Evolutionary conservation across 331 rosid species (phyloP).

Genomic region (Spiraea crenata): DNA sequence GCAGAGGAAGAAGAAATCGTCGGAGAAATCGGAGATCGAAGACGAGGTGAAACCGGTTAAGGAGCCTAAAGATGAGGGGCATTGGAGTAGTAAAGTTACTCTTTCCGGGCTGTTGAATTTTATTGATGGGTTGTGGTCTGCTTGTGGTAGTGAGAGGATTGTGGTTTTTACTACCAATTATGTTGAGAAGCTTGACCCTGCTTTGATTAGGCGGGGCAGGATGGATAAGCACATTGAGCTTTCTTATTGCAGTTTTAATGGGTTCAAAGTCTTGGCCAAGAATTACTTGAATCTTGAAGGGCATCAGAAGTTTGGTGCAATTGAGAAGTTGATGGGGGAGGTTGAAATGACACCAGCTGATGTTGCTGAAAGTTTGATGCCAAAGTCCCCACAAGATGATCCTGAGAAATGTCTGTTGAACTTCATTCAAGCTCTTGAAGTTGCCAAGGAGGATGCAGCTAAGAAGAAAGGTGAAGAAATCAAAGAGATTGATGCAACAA

Average conservation of each 20-base stretch:
- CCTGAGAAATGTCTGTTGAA: constrained; percentile 53
- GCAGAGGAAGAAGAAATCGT: constrained; percentile 63
- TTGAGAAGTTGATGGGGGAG: constrained; percentile 47
- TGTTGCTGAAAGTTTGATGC: constrained; percentile 86
- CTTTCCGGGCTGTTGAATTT: constrained; percentile 80
- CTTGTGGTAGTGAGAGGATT: constrained; percentile 73
- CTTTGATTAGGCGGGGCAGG: constrained; percentile 72
- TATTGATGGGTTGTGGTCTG: constrained; percentile 84
- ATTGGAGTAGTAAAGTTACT: constrained; percentile 53
- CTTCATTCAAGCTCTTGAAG: constrained; percentile 62
- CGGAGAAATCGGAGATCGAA: constrained; percentile 27
- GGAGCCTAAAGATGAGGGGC: constrained; percentile 51
- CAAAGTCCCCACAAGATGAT: constrained; percentile 63
- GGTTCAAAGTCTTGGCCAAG: constrained; percentile 70
- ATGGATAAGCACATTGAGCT: constrained; percentile 84
- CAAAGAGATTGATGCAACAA: constrained; percentile 23
- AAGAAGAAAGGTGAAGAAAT: constrained; percentile 32
- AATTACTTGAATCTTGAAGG: constrained; percentile 55
- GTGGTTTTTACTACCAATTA: constrained; percentile 74
- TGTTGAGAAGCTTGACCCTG: constrained; percentile 80
- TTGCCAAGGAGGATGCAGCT: constrained; percentile 30
- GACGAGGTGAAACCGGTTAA: constrained; percentile 38
- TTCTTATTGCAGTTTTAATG: constrained; percentile 65
- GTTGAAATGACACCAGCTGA: constrained; percentile 75
- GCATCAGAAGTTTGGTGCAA: constrained; percentile 50